Conservation (phyloP, 1,284 basidiomycete genomes). For the Boletus coffeatus region DNA sequence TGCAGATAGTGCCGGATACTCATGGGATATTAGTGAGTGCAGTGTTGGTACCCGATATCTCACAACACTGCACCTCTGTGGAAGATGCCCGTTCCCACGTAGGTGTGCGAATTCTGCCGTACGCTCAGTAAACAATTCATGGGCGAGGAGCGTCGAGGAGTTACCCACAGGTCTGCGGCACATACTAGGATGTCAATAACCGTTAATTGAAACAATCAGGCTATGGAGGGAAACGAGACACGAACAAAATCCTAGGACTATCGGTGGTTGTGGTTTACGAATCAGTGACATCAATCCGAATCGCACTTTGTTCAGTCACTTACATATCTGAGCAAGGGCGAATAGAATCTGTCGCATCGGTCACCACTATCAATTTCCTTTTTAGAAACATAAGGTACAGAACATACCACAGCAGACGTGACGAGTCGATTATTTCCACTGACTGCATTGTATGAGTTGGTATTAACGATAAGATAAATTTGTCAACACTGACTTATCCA, state of each 20-base stretch:
- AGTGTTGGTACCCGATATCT: not conserved
- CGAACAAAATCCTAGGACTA: constrained; percentile 19
- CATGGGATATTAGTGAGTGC: not conserved
- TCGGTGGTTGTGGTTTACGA: not conserved
- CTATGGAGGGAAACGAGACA: not conserved
- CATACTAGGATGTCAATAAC: constrained; percentile 6
- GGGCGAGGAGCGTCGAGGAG: not conserved
- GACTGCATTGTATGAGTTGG: constrained; percentile 13
- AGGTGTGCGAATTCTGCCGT: constrained; percentile 9
- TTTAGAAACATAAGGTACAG: not conserved
- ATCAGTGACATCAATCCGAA: not conserved
- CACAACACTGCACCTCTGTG: constrained; percentile 3
- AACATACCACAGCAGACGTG: constrained; percentile 17
- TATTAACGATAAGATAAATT: not conserved
- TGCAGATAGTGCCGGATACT: constrained; percentile 9
- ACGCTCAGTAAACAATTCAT: not conserved
- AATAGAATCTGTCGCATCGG: constrained; percentile 5
- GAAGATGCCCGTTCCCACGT: constrained; percentile 5
- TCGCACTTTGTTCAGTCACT: not conserved
- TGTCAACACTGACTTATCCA: constrained; percentile 25
- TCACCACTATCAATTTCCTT: not conserved
- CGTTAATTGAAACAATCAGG: not conserved
- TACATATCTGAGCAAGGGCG: constrained; percentile 13
- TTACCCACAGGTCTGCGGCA: constrained; percentile 5
- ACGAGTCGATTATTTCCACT: constrained; percentile 17